phyloP scores from a whole-genome alignment of 768 basidiomycete species.

The Pisolithus marmoratus region DNA sequence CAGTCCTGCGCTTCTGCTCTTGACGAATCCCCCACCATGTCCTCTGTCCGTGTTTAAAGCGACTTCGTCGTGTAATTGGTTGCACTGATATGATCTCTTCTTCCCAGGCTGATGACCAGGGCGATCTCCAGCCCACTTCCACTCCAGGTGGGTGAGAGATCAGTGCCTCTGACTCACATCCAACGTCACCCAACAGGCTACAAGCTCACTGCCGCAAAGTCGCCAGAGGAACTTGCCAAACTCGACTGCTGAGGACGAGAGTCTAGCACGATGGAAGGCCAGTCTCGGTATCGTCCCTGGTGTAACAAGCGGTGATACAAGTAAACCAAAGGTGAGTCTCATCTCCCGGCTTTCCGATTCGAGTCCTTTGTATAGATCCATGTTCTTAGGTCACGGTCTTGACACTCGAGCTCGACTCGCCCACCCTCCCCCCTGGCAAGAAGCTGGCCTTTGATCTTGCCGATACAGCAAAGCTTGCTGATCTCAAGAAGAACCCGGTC shows the following conservation, averaged over 20 bases:
- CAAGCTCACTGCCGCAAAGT: conserved; percentile 64
- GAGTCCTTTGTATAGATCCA: conserved; percentile 18
- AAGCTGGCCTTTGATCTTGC: conserved; percentile 63
- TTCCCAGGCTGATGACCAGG: conserved; percentile 54
- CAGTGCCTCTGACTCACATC: conserved; percentile 8
- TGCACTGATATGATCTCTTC: conserved; percentile 1
- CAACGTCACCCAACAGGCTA: conserved; percentile 49
- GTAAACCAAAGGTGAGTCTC: conserved; percentile 59
- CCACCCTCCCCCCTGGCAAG: conserved; percentile 57
- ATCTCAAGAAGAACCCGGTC: conserved; percentile 74
- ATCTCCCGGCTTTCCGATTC: not conserved
- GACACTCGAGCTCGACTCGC: conserved; percentile 74
- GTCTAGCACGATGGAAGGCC: conserved; percentile 93
- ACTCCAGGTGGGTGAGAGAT: conserved; percentile 53
- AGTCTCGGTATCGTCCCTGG: conserved; percentile 78
- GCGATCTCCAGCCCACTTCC: conserved; percentile 59
- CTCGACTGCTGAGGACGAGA: conserved; percentile 90
- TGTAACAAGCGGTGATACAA: conserved; percentile 28
- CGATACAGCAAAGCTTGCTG: conserved; percentile 36
- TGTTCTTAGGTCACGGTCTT: conserved; percentile 41
- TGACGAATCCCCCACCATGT: conserved; percentile 37
- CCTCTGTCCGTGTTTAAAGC: conserved; percentile 37
- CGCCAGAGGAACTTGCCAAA: conserved; percentile 74
- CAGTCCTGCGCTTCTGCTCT: not conserved
- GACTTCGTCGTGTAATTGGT: not conserved